Conservation (phyloP, 129 eudicot genomes). For the Flaveria brownii region DNA sequence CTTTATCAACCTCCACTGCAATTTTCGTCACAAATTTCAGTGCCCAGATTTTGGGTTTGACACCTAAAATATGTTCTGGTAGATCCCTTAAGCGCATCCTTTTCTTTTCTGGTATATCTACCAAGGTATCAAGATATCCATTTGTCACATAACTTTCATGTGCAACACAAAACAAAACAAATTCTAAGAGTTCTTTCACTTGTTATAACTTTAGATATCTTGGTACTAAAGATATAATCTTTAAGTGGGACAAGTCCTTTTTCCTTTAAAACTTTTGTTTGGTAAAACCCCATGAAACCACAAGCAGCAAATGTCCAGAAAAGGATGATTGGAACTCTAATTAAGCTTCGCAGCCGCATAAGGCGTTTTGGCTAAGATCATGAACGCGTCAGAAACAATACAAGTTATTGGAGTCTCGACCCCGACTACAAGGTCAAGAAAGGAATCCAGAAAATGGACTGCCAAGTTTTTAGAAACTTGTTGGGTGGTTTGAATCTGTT, state of each 20-base stretch:
- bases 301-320: conserved; percentile 34
- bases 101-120: conserved; percentile 51
- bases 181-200: too few relatives aligned
- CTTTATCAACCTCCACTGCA: conserved; percentile 24
- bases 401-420: conserved; percentile 25
- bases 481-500: background rate
- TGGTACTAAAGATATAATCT: conserved; percentile 10
- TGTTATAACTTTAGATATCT: too few relatives aligned
- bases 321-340: conserved; percentile 22
- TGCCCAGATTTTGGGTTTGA: conserved; percentile 34
- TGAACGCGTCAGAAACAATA: conserved; percentile 28
- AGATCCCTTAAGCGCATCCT: conserved; percentile 47
- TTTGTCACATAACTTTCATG: conserved; percentile 48
- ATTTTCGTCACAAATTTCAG: conserved; percentile 30
- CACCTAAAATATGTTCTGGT: conserved; percentile 51
- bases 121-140: conserved; percentile 50
- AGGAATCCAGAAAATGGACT: conserved; percentile 15
- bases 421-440: conserved; percentile 16
- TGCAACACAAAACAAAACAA: conserved; percentile 27
- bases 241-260: conserved; percentile 31
- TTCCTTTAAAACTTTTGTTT: conserved; percentile 21
- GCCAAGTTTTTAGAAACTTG: conserved; percentile 16
- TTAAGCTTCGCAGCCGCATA: conserved; percentile 26
- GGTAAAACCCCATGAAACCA: conserved; percentile 37
- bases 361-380: conserved; percentile 7